Percentiles rank a stretch among this genome's conserved stretches.
Evolutionary conservation across 2,329 filamentous ascomycete species (phyloP).

Genomic region (Thelonectria blattea): DNA sequence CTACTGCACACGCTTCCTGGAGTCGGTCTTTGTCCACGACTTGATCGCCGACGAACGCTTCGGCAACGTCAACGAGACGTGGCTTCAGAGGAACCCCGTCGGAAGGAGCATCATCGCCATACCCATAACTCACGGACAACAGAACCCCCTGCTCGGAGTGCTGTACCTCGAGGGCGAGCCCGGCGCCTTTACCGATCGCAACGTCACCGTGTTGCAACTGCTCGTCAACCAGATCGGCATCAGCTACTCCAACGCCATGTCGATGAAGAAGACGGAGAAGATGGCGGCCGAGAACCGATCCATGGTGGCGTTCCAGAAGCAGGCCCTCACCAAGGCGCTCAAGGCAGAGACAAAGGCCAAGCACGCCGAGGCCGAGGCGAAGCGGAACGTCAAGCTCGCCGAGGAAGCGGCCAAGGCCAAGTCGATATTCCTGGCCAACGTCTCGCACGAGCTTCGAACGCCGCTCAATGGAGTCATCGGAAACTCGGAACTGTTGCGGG

Average conservation of each 20-base stretch:
- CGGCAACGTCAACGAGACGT: slow-evolving; percentile 73
- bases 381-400: slow-evolving; percentile 79
- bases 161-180: slow-evolving; percentile 78
- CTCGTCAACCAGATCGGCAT: slow-evolving; percentile 81
- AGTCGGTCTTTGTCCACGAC: slow-evolving; percentile 76
- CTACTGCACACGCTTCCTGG: slow-evolving; percentile 78
- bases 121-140: slow-evolving; percentile 75
- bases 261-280: slow-evolving; percentile 75
- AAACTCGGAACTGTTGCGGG: slow-evolving; percentile 82
- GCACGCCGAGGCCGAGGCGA: slow-evolving; percentile 75
- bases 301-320: slow-evolving; percentile 80
- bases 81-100: slow-evolving; percentile 70
- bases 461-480: slow-evolving; percentile 89
- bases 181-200: slow-evolving; percentile 78
- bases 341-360: slow-evolving; percentile 79
- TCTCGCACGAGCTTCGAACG: slow-evolving; percentile 81
- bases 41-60: slow-evolving; percentile 78
- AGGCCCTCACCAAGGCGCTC: slow-evolving; percentile 72
- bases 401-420: slow-evolving; percentile 86
- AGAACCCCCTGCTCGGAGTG: slow-evolving; percentile 72
- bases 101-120: slow-evolving; percentile 81
- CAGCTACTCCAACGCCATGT: slow-evolving; percentile 71
- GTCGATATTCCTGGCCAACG: slow-evolving; percentile 79
- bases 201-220: slow-evolving; percentile 69
- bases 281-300: slow-evolving; percentile 79